Evolutionary conservation across 495 filamentous ascomycete species (phyloP).

Genomic region (Letharia lupina): DNA sequence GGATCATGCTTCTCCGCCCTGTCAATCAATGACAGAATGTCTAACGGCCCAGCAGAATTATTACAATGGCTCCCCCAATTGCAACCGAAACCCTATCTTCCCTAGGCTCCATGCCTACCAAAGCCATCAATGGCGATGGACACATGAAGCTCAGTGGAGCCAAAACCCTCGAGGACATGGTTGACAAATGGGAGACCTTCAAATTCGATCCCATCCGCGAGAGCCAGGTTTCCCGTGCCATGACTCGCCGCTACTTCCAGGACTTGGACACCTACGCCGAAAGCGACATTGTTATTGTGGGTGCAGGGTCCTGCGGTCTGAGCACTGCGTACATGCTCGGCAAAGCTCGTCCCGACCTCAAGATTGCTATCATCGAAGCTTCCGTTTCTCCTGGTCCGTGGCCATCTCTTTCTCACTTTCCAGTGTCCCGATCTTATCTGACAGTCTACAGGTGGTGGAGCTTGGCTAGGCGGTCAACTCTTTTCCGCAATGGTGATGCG

Average conservation of each 20-base stretch:
- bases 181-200: constrained; percentile 67
- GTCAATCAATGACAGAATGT: constrained; percentile 31
- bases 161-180: constrained; percentile 52
- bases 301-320: constrained; percentile 79
- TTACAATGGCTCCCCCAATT: constrained; percentile 69
- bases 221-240: constrained; percentile 81
- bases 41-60: constrained; percentile 30
- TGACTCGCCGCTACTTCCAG: constrained; percentile 84
- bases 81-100: constrained; percentile 40
- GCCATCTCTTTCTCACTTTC: not conserved
- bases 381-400: constrained; percentile 61
- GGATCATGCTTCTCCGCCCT: constrained; percentile 69
- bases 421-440: not conserved
- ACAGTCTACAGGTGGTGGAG: constrained; percentile 55
- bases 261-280: constrained; percentile 86
- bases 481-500: constrained; percentile 93
- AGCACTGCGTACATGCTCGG: constrained; percentile 76
- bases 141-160: constrained; percentile 39
- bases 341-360: constrained; percentile 77
- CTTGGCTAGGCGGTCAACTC: constrained; percentile 87
- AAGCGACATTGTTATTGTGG: constrained; percentile 84
- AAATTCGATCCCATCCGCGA: constrained; percentile 79
- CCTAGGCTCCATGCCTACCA: constrained; percentile 24
- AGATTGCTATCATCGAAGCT: constrained; percentile 86
- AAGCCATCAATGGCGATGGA: constrained; percentile 29